Evolutionary conservation across 768 basidiomycete species (phyloP), one percentile per base, ranked within the genome.

Genomic region (Auricularia auricula-judae): DNA sequence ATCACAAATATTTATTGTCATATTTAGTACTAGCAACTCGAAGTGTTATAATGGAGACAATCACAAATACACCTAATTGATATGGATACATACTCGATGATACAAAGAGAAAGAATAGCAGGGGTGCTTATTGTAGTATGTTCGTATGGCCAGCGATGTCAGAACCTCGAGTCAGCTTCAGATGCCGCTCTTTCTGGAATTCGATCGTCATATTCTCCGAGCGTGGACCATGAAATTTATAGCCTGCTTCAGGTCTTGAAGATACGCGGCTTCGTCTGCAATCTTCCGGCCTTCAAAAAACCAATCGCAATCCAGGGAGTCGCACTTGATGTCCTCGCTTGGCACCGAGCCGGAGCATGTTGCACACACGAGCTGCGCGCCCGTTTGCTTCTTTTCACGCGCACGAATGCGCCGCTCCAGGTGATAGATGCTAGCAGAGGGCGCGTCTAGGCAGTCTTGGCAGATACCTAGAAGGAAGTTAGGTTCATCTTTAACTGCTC

Each of bases 281-380:
- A 76, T 74, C 68, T 84, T 86, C 66, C 81, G 83, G 42, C 91
- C 79, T 36, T 86, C 82, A 68, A 85, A 97, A 39, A 93, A 73
- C 84, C 91, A 88, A 0, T 87, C 82, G 72, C 95, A 98, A 71
- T 97, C 93, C 58, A 91, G 76, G 7, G 91, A 92, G 70, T 89
- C 86, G 74, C 95, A 98, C 39, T 81, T 73, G 58, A 86, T 81
- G 0, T 81, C 79, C 64, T 92, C 91, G 12, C 74, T 76, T 3
- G 78, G 74, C 2, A 85, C 79, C 0, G 78, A 79, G 3, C 76
- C 75, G 3, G 86, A 77, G 72, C 95, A 98, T 2, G 86, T 84
- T 7, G 77, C 76, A 71, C 95, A 98, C 36, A 93, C 78, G 3
- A 75, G 75, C 53, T 93, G 89, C 3, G 84, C 74, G n/a, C 83